Evolutionary conservation across 208 protist species (phyloP).

Genomic region (Trypanosoma melophagium): DNA sequence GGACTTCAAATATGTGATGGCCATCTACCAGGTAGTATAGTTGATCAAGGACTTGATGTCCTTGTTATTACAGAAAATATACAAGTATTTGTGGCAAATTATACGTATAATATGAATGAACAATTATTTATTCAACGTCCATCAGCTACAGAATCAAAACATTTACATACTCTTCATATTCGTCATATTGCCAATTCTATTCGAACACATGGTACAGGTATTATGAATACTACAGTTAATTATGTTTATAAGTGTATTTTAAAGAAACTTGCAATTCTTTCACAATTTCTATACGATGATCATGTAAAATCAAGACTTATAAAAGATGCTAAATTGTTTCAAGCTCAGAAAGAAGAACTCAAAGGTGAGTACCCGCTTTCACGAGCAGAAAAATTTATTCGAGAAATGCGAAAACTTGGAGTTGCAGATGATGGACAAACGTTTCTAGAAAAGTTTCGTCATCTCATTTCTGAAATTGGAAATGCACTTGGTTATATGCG

Average conservation of each 20-base stretch:
- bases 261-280: slow-evolving; percentile 94
- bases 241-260: slow-evolving; percentile 96
- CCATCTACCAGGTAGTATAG: slow-evolving; percentile 90
- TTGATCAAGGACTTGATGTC: slow-evolving; percentile 96
- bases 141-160: slow-evolving; percentile 77
- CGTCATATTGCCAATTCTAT: slow-evolving; percentile 97
- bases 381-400: slow-evolving; percentile 89
- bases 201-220: slow-evolving; percentile 96
- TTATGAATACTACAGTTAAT: slow-evolving; percentile 98
- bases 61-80: slow-evolving; percentile 98
- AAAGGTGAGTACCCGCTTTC: slow-evolving; percentile 88
- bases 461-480: slow-evolving; percentile 97
- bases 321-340: slow-evolving; percentile 69
- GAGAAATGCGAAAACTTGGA: slow-evolving; percentile 92
- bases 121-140: slow-evolving; percentile 95
- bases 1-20: slow-evolving; percentile 86
- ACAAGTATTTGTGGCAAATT: slow-evolving; percentile 95
- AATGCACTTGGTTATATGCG: slow-evolving; percentile 98
- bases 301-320: slow-evolving; percentile 92
- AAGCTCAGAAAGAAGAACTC: slow-evolving; percentile 59
- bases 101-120: slow-evolving; percentile 98
- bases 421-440: slow-evolving; percentile 67
- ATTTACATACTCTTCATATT: slow-evolving; percentile 95
- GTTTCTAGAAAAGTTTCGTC: slow-evolving; percentile 93
- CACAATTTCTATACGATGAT: slow-evolving; percentile 97